These are phyloP conservation scores for Aegilops bicornis DNA, from an alignment of 176 grass and related monocot species.

Conservation along the genomic window DNA sequence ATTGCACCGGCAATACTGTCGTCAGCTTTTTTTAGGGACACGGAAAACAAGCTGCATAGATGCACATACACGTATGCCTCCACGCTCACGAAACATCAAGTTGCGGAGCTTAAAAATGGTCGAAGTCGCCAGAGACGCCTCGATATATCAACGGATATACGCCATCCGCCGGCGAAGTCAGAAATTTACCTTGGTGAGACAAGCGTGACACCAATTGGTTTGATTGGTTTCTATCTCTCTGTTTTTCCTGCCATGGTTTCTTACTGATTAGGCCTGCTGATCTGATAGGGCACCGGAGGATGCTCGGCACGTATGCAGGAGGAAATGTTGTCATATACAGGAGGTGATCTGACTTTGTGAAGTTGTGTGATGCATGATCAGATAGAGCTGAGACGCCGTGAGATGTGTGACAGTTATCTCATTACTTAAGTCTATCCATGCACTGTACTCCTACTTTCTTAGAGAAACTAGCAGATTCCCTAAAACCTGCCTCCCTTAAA, in stretches of 20 bases:
- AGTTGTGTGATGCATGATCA: conserved; percentile 6
- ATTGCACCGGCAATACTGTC: neutral
- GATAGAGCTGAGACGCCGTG: neutral
- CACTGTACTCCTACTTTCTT: neutral
- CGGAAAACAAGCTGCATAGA: neutral
- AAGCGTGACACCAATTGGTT: neutral
- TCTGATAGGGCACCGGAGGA: neutral
- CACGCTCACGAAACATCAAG: neutral
- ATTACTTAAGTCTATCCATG: neutral
- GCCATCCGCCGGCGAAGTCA: neutral
- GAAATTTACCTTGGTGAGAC: neutral
- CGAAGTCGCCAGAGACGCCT: neutral
- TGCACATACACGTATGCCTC: neutral
- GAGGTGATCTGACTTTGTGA: conserved; percentile 10
- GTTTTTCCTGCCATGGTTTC: neutral
- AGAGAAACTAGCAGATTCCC: too few species aligned
- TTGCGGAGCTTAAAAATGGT: neutral
- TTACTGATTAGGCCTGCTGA: neutral
- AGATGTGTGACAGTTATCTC: neutral
- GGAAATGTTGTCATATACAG: conserved; percentile 13
- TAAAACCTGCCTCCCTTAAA: too few species aligned
- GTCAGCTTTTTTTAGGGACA: conserved; percentile 18
- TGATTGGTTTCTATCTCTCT: neutral
- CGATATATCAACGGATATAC: neutral
- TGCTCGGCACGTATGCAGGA: conserved; percentile 26